Evolutionary conservation across 768 basidiomycete species (phyloP).

Genomic region (Mycena epipterygia): DNA sequence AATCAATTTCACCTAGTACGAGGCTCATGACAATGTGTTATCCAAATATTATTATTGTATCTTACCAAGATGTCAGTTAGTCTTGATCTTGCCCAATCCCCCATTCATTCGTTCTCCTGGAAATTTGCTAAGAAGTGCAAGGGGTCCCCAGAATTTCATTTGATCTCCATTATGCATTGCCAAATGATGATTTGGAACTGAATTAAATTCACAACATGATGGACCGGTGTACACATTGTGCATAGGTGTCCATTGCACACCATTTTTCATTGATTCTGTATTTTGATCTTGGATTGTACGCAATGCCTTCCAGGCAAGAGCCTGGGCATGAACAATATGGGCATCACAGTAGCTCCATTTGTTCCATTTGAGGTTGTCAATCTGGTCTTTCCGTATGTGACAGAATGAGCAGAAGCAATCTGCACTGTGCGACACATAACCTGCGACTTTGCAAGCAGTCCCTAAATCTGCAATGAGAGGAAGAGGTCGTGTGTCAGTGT

Average conservation of each 20-base stretch:
- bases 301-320: not conserved
- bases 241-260: not conserved
- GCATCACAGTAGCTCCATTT: not conserved
- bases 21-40: not conserved
- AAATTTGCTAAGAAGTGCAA: constrained; percentile 23
- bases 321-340: not conserved
- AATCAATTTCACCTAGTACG: constrained; percentile 1
- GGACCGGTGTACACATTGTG: not conserved
- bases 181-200: constrained; percentile 11
- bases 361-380: not conserved
- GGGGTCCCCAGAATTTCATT: constrained; percentile 34
- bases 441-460: not conserved
- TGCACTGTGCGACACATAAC: not conserved
- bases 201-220: not conserved
- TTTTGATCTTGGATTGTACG: not conserved
- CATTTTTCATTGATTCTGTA: not conserved
- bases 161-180: constrained; percentile 18
- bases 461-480: not conserved
- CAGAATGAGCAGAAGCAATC: not conserved
- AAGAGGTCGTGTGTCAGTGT: no score
- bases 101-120: constrained; percentile 35
- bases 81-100: constrained; percentile 20
- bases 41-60: not conserved
- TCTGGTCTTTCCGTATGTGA: not conserved
- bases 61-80: constrained; percentile 19